Evolutionary conservation across 306 rosid species (phyloP).

Genomic region (Crataegus laevigata): DNA sequence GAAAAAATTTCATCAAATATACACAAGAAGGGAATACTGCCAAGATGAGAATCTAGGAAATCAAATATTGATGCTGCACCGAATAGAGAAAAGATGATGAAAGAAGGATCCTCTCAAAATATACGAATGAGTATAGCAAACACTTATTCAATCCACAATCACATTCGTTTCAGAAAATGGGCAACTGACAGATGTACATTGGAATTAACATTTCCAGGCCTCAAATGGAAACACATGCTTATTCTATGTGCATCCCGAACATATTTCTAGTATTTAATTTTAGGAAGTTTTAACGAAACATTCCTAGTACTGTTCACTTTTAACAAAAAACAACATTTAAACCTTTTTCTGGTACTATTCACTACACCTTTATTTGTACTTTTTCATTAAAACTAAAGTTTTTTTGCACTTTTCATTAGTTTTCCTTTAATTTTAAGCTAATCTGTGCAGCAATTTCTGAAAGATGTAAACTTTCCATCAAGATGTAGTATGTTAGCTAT

Average conservation of each 20-base stretch:
- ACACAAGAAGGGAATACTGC: not conserved
- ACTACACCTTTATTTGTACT: no score
- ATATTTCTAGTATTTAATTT: no score
- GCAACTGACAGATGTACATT: not conserved
- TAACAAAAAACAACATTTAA: no score
- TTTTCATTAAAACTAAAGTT: no score
- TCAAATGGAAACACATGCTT: not conserved
- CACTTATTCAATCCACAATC: not conserved
- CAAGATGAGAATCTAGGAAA: not conserved
- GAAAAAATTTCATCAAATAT: not conserved
- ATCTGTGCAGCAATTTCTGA: not conserved
- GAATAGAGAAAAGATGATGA: not conserved
- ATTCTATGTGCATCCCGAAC: not conserved
- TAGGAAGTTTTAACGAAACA: no score
- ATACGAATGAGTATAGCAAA: not conserved
- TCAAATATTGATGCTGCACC: not conserved
- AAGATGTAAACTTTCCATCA: not conserved
- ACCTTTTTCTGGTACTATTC: no score
- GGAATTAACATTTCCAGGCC: not conserved
- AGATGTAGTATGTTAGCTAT: not conserved
- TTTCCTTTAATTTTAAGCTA: no score
- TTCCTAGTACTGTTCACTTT: no score
- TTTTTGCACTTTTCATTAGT: no score
- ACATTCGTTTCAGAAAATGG: not conserved
- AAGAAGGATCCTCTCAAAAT: slow-evolving; percentile 17